These are phyloP conservation scores for Abelmoschus esculentus DNA, from an alignment of 345 rosid genomes.

Conservation along the genomic window DNA sequence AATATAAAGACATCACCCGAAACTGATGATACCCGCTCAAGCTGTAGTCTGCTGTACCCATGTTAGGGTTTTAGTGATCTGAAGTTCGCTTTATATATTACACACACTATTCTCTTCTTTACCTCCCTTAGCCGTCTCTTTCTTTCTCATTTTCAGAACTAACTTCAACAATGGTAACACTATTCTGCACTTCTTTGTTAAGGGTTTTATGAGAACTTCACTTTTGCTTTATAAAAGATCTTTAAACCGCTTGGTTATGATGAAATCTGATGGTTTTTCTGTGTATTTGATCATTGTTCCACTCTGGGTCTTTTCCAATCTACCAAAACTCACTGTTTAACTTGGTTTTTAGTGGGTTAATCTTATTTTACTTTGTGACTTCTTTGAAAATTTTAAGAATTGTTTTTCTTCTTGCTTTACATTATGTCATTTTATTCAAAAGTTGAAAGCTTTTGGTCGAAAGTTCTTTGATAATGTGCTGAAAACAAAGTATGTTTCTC, in stretches of 20 bases:
- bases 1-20: too few relatives aligned
- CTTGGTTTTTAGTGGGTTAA: not conserved
- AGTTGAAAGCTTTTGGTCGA: not conserved
- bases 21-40: too few relatives aligned
- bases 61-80: slow-evolving; percentile 19
- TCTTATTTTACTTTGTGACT: not conserved
- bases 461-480: not conserved
- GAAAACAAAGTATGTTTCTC: not conserved
- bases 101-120: not conserved
- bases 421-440: not conserved
- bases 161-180: slow-evolving; percentile 26
- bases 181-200: not conserved
- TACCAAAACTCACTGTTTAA: not conserved
- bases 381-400: not conserved
- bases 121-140: slow-evolving; percentile 1
- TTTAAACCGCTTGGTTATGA: not conserved
- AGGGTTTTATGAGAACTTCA: not conserved
- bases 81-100: not conserved
- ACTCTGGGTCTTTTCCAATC: not conserved
- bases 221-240: not conserved
- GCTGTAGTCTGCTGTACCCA: not conserved
- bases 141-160: not conserved
- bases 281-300: not conserved
- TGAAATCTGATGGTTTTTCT: not conserved
- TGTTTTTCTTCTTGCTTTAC: not conserved